A percentile compares a stretch with the other conserved stretches of the same genome.
Conservation (phyloP, 2,329 filamentous ascomycete genomes). For the Simplicillium sp. region DNA sequence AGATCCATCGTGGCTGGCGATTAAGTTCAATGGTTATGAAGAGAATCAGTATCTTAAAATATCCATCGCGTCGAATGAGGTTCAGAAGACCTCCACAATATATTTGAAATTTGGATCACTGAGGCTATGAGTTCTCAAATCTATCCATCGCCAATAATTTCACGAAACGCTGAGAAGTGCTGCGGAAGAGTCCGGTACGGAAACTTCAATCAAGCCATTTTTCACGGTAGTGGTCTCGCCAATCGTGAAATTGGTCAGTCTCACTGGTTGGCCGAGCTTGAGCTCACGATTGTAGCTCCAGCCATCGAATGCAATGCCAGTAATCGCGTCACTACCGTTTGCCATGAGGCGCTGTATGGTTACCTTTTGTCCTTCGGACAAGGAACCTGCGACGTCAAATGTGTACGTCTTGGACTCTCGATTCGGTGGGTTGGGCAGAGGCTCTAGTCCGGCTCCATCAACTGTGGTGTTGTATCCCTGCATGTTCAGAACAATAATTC, state of each 20-base stretch:
- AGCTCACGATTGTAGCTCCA: slow-evolving; percentile 53
- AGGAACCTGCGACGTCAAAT: slow-evolving; percentile 31
- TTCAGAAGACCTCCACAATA: too few relatives aligned
- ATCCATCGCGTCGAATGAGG: too few relatives aligned
- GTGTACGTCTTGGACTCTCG: slow-evolving; percentile 18
- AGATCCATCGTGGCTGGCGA: too few relatives aligned
- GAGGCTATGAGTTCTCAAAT: too few relatives aligned
- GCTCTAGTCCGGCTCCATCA: slow-evolving; percentile 20
- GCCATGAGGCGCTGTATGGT: slow-evolving; percentile 41
- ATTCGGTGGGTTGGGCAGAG: slow-evolving; percentile 14
- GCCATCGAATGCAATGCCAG: slow-evolving; percentile 52
- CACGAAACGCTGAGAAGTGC: slow-evolving; percentile 22
- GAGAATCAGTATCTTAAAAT: too few relatives aligned
- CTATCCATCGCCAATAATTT: too few relatives aligned
- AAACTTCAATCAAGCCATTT: slow-evolving; percentile 25
- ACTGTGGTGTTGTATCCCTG: slow-evolving; percentile 47
- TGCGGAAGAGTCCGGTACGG: slow-evolving; percentile 32
- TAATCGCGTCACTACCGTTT: slow-evolving; percentile 55
- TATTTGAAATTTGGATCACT: too few relatives aligned
- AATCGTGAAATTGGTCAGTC: slow-evolving; percentile 43
- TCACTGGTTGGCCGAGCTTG: slow-evolving; percentile 39
- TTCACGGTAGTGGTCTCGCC: slow-evolving; percentile 31
- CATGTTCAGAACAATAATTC: slow-evolving; percentile 49
- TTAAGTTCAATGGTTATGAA: too few relatives aligned
- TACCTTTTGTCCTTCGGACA: slow-evolving; percentile 14